Evolutionary conservation across 202 grass and related monocot species (phyloP).

Genomic region (Saccharum hybrid): DNA sequence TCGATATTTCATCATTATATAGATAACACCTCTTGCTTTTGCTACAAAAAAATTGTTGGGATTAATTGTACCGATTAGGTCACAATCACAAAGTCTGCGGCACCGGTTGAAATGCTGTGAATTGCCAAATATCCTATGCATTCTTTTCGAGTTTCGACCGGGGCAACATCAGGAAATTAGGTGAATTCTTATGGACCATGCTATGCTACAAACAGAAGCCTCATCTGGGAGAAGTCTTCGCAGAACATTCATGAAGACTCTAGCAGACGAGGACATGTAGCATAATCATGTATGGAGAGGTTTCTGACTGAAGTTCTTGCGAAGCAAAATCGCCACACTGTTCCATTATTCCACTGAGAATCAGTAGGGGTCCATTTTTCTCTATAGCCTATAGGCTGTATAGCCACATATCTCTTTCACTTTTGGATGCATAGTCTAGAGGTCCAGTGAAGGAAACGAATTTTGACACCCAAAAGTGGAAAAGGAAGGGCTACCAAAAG

Average conservation of each 20-base stretch:
- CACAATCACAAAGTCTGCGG: not conserved
- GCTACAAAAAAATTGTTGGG: not conserved
- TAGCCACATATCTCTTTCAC: slow-evolving; percentile 13
- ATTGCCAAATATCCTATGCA: not conserved
- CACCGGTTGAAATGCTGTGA: not conserved
- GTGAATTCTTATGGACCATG: slow-evolving; percentile 26
- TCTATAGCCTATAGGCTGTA: slow-evolving; percentile 27
- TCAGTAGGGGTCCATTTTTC: not conserved
- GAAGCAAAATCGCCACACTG: slow-evolving; percentile 21
- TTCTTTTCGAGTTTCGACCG: slow-evolving; percentile 1
- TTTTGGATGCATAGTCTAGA: slow-evolving; percentile 15
- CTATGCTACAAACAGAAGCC: not conserved
- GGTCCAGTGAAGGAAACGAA: slow-evolving; percentile 10
- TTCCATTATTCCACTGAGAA: slow-evolving; percentile 12
- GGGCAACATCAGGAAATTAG: slow-evolving; percentile 8
- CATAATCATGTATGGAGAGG: slow-evolving; percentile 14
- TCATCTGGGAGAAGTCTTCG: not conserved
- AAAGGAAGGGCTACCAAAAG: not conserved
- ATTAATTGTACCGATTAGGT: not conserved
- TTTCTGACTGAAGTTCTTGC: slow-evolving; percentile 34
- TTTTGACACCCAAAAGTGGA: not conserved
- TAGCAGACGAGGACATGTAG: slow-evolving; percentile 24
- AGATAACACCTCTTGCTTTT: slow-evolving; percentile 21
- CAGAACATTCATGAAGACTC: slow-evolving; percentile 42
- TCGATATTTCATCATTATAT: not conserved